Evolutionary conservation across 2,329 filamentous ascomycete species (phyloP), one percentile per base, ranked within the genome.

Genomic region (Apiospora marii): DNA sequence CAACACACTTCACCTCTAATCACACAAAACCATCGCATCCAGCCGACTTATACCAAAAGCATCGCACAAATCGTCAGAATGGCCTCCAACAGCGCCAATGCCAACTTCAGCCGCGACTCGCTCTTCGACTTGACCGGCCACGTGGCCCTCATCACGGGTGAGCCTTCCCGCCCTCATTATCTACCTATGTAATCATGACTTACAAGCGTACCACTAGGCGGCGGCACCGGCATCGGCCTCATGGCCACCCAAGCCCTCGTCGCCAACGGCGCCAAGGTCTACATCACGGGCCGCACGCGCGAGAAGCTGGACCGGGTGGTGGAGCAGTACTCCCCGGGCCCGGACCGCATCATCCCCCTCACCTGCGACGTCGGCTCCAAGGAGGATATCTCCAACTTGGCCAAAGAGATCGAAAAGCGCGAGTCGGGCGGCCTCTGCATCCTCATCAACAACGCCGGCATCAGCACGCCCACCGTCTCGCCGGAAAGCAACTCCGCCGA

Each of bases 161-260:
- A 46, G 79, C 73, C 27, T 4, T 13, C 16, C 22, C 27, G 13
- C 16, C 46, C 19, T 68, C 44, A 27, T 5, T 34, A 4, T 24
- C 12, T 8, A 4, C 2, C 2, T 10, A 22, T 44, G 19, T 24
- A 5, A n/a, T 8, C 3, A n/a, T 30, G 12, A 43, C 27, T 70
- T 27, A 19, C 6, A 7, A 13, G 27, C 48, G 19, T 19, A 24
- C 1, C 49, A 3, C 30, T 34, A 85, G 84, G 86, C 34, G 86
- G 88, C 58, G 88, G 88, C 44, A 88, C 91, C 72, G 91, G 91
- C 37, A 92, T 93, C 70, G 91, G 91, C 5, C 86, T 91, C 71
- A 93, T 93, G 91, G 90, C 91, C 61, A 88, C 90, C 2, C 89
- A 92, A 76, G 88, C 91, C 8, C 90, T 92, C 71, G 89, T 92